A percentile compares a stretch with the other conserved stretches of the same genome.
Conservation (phyloP, 176 grass and related monocot genomes). For the Lolium rigidum region DNA sequence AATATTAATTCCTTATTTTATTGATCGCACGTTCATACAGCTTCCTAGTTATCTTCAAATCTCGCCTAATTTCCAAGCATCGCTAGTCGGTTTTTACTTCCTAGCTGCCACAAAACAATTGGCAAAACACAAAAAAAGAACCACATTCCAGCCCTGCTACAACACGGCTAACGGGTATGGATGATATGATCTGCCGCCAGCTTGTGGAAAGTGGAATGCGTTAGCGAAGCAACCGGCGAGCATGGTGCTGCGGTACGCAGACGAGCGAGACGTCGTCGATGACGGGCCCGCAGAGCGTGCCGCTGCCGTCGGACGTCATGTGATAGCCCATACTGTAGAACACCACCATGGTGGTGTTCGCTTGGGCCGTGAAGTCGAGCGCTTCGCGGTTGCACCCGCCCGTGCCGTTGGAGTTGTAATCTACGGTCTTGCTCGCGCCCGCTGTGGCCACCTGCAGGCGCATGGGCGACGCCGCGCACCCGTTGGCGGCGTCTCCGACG, state of each 20-base stretch:
- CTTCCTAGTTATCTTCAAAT: too few species aligned
- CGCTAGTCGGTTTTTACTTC: too few species aligned
- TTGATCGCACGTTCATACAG: too few species aligned
- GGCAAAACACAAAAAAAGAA: too few species aligned
- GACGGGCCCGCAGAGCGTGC: slow-evolving; percentile 53
- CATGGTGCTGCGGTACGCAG: neutral
- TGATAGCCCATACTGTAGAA: slow-evolving; percentile 45
- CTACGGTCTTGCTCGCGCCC: slow-evolving; percentile 7
- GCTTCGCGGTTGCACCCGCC: slow-evolving; percentile 48
- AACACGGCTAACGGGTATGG: too few species aligned
- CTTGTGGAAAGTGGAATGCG: neutral
- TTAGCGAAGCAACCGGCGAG: slow-evolving; percentile 21
- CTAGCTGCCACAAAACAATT: too few species aligned
- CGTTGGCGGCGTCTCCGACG: slow-evolving; percentile 54
- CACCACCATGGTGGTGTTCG: neutral
- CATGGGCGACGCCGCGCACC: slow-evolving; percentile 50
- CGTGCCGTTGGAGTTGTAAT: slow-evolving; percentile 52
- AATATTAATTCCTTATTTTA: too few species aligned
- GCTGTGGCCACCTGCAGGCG: slow-evolving; percentile 52
- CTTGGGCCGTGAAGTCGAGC: slow-evolving; percentile 57
- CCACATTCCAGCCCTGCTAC: too few species aligned
- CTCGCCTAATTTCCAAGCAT: too few species aligned
- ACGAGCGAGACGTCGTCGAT: slow-evolving; percentile 42
- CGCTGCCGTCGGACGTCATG: slow-evolving; percentile 40
- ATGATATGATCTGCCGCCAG: neutral